Base-by-base conservation (phyloP, 352 stramenopile species). In the Elongisporangium undulatum region DNA sequence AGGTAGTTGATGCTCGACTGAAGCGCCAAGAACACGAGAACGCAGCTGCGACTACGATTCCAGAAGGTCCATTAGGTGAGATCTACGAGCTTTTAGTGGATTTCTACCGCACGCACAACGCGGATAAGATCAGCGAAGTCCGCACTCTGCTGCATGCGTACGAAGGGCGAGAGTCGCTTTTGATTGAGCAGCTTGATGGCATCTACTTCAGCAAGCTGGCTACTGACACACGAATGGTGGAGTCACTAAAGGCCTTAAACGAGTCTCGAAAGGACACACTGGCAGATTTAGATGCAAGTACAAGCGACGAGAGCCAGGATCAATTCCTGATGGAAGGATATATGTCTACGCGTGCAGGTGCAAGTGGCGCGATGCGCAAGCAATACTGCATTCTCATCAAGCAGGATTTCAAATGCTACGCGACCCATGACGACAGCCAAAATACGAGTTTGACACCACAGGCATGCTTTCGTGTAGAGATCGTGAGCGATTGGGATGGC, bases 51-150 rank as follows among this genome's bases (percentile, higher is more conserved):
- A 16, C 45, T 8, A 22, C 54, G 34, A 22, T 51, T 0, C 15
- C 38, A 9, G 41, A 52, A 8, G 53, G 51, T 1, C 56, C 62
- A 0, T 9, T 24, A 10, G 38, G 39, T 3, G 34, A 75, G 8
- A 61, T 90, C 26, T 75, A 78, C 24, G 59, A 60, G 10, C 62
- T 73, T 0, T 64, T 98, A 21, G 50, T 87, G 0, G 69, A 56
- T 17, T 97, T 97, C 52, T 98, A 97, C 62, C 74, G 92, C 58
- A 86, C 87, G 22, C 85, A 97, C 58, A 90, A 95, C 59, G 85
- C 89, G 2, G 78, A 85, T 21, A 97, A 98, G 51, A 67, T 90
- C 3, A 57, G 59, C 0, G 89, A 98, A 12, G 90, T 98, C 0
- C 74, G 80, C 10, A 66, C 67, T 1, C 55, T 92, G 3, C 58